These are phyloP conservation scores for Elsinoe fawcettii DNA, from an alignment of 2,329 filamentous ascomycete genomes.

Conservation along the genomic window DNA sequence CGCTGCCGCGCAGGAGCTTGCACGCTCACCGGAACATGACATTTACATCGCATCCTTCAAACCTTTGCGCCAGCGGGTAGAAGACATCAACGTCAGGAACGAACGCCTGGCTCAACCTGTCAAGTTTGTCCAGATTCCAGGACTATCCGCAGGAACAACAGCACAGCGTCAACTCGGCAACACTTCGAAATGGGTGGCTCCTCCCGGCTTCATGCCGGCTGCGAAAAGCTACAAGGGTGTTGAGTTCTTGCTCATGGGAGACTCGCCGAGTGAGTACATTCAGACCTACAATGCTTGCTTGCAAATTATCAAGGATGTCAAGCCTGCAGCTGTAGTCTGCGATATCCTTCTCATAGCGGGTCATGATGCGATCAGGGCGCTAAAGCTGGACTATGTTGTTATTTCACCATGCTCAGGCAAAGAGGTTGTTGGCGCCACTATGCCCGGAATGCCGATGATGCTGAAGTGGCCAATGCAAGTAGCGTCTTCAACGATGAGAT, in stretches of 20 bases:
- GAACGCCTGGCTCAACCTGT: neutral
- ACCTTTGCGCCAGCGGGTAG: neutral
- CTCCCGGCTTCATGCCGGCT: neutral
- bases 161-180: conserved; percentile 2
- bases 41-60: neutral
- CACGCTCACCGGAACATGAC: neutral
- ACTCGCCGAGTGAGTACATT: neutral
- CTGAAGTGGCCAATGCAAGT: conserved; percentile 5
- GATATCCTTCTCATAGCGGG: neutral
- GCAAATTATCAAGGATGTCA: conserved; percentile 1
- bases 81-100: neutral
- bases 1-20: neutral
- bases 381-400: conserved; percentile 1
- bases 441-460: conserved; percentile 3
- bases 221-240: conserved; percentile 1
- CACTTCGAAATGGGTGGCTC: conserved; percentile 1
- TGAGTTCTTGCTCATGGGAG: conserved; percentile 2
- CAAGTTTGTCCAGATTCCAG: neutral
- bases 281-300: neutral
- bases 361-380: neutral
- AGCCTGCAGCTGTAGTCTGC: conserved; percentile 4
- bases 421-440: neutral
- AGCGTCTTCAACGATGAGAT: neutral
- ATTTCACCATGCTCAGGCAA: conserved; percentile 6
- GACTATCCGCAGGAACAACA: neutral